phyloP scores from a whole-genome alignment of 2,329 filamentous ascomycete species.

The Stagonosporopsis chrysanthemi region DNA sequence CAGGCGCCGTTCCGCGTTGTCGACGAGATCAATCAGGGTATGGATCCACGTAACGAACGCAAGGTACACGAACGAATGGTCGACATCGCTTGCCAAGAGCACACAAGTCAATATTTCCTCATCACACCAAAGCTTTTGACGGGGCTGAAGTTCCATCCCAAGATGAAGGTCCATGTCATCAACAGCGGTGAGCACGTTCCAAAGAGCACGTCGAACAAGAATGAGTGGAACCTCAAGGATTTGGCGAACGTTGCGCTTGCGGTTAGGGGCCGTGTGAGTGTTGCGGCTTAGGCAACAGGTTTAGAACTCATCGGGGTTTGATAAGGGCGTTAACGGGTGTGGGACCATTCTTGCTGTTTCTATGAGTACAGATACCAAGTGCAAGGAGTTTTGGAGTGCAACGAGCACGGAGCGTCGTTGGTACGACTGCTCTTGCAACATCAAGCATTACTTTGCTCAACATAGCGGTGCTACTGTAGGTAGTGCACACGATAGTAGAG shows the following conservation, averaged over 20 bases:
- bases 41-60: slow-evolving; percentile 98
- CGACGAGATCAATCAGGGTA: slow-evolving; percentile 99
- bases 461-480: slow-evolving; percentile 11
- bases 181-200: slow-evolving; percentile 78
- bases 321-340: slow-evolving; percentile 2
- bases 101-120: slow-evolving; percentile 84
- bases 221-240: slow-evolving; percentile 55
- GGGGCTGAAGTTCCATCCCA: slow-evolving; percentile 82
- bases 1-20: slow-evolving; percentile 97
- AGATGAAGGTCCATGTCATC: slow-evolving; percentile 95
- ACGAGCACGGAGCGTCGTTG: background rate
- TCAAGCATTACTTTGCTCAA: slow-evolving; percentile 2
- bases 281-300: slow-evolving; percentile 21
- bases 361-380: slow-evolving; percentile 13
- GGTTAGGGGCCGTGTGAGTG: slow-evolving; percentile 33
- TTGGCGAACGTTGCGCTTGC: slow-evolving; percentile 47
- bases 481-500: background rate
- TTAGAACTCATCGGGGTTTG: background rate
- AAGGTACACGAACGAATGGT: slow-evolving; percentile 99
- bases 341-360: slow-evolving; percentile 3
- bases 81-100: slow-evolving; percentile 89
- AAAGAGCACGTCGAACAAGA: slow-evolving; percentile 37
- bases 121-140: slow-evolving; percentile 95
- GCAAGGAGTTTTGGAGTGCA: background rate
- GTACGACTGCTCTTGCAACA: slow-evolving; percentile 10